These are phyloP conservation scores for Populus davidiana DNA, from an alignment of 345 rosid genomes.

Conservation along the genomic window DNA sequence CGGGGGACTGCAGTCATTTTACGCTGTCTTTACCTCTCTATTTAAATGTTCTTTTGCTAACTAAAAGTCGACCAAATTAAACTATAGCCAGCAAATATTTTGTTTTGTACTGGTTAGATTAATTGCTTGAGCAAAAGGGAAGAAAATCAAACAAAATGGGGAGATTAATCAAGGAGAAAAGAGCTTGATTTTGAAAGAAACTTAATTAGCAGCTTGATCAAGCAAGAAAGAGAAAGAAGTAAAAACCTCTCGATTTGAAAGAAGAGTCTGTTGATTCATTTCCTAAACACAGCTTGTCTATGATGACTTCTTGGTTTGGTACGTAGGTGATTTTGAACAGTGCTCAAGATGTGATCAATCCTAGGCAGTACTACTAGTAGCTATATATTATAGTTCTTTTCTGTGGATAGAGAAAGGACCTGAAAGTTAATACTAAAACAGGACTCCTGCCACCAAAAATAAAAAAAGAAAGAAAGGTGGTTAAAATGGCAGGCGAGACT, in stretches of 20 bases:
- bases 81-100: not conserved
- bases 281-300: not conserved
- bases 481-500: slow-evolving; percentile 16
- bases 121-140: not conserved
- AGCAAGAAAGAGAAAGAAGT: not conserved
- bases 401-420: slow-evolving; percentile 5
- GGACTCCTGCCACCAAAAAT: slow-evolving; percentile 2
- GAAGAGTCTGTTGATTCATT: not conserved
- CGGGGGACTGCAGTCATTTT: not conserved
- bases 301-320: not conserved
- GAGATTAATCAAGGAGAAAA: not conserved
- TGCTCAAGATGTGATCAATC: not conserved
- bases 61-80: not conserved
- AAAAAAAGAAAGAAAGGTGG: not conserved
- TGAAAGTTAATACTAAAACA: slow-evolving; percentile 15
- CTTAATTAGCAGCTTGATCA: not conserved
- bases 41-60: not conserved
- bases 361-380: not conserved
- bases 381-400: not conserved
- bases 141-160: not conserved
- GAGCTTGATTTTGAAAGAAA: not conserved
- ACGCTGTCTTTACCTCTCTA: not conserved
- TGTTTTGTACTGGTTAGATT: not conserved
- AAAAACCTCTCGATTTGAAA: not conserved
- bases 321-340: not conserved